phyloP scores from a whole-genome alignment of 345 rosid species.

The Ceriops decandra region DNA sequence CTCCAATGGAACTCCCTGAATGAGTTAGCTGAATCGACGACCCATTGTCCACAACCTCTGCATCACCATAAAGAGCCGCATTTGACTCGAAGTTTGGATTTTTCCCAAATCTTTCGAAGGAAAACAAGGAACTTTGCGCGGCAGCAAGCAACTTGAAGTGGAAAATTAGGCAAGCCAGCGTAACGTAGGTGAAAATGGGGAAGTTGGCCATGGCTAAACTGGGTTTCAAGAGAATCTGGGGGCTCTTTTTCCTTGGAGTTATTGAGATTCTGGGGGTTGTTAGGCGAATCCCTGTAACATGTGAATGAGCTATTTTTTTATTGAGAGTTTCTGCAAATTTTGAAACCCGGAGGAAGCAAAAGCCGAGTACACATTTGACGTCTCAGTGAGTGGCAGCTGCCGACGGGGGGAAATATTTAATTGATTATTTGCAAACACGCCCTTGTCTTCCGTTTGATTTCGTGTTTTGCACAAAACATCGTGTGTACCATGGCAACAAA shows the following conservation, averaged over 20 bases:
- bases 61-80: slow-evolving; percentile 60
- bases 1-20: slow-evolving; percentile 43
- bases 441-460: slow-evolving; percentile 2
- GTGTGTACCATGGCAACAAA: too few relatives aligned
- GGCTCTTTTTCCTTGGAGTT: neutral
- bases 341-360: slow-evolving; percentile 13
- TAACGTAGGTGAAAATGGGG: slow-evolving; percentile 26
- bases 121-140: slow-evolving; percentile 42
- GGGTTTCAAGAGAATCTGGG: slow-evolving; percentile 30
- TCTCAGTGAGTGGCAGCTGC: slow-evolving; percentile 40
- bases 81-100: slow-evolving; percentile 49
- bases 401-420: slow-evolving; percentile 43
- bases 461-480: too few relatives aligned
- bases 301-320: slow-evolving; percentile 13
- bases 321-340: slow-evolving; percentile 1
- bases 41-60: slow-evolving; percentile 41
- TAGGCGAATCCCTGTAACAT: slow-evolving; percentile 29
- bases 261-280: slow-evolving; percentile 21
- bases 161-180: slow-evolving; percentile 29
- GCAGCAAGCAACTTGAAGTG: slow-evolving; percentile 37
- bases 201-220: slow-evolving; percentile 46
- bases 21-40: slow-evolving; percentile 57
- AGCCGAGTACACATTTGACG: slow-evolving; percentile 27
- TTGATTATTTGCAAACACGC: slow-evolving; percentile 26
- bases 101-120: slow-evolving; percentile 43